A percentile compares a stretch with the other conserved stretches of the same genome.
Conservation (phyloP, 2,329 filamentous ascomycete genomes). For the Epichloe gansuensis region DNA sequence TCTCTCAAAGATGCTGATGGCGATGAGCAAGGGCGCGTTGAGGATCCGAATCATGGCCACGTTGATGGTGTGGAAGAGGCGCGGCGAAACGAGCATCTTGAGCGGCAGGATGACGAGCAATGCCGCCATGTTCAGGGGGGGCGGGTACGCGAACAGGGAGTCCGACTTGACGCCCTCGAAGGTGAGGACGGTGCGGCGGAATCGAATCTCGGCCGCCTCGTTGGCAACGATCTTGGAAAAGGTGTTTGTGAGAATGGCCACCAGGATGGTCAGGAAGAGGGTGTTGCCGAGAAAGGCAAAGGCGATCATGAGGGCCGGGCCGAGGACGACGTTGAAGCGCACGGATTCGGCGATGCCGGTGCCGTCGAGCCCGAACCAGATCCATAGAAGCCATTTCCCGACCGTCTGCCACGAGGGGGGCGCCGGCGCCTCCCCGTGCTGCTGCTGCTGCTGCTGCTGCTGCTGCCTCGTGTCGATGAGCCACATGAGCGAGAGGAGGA, state of each 20-base stretch:
- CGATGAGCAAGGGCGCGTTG: conserved; percentile 50
- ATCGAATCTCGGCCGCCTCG: conserved; percentile 57
- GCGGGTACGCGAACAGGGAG: conserved; percentile 57
- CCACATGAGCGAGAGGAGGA: conserved; percentile 57
- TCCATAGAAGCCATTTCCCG: conserved; percentile 66
- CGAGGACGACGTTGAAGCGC: conserved; percentile 53
- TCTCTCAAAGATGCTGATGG: conserved; percentile 50
- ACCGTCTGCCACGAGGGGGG: conserved; percentile 36
- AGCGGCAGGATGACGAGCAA: conserved; percentile 50
- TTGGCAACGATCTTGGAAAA: conserved; percentile 59
- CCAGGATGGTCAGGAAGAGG: conserved; percentile 60
- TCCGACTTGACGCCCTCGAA: conserved; percentile 65
- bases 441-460: conserved; percentile 11
- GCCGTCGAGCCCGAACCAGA: conserved; percentile 65
- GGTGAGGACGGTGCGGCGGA: conserved; percentile 56
- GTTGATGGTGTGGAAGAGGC: conserved; percentile 60
- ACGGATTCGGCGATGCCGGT: conserved; percentile 37
- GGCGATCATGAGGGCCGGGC: conserved; percentile 55
- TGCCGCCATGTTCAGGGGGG: conserved; percentile 58
- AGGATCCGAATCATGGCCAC: conserved; percentile 49
- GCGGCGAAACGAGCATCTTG: conserved; percentile 47
- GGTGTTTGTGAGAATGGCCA: conserved; percentile 61
- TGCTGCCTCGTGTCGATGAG: conserved; percentile 26
- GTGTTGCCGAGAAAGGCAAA: conserved; percentile 67
- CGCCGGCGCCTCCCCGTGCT: conserved; percentile 2